phyloP scores from a whole-genome alignment of 352 stramenopile genomes.

The Phytophthora sojae region DNA sequence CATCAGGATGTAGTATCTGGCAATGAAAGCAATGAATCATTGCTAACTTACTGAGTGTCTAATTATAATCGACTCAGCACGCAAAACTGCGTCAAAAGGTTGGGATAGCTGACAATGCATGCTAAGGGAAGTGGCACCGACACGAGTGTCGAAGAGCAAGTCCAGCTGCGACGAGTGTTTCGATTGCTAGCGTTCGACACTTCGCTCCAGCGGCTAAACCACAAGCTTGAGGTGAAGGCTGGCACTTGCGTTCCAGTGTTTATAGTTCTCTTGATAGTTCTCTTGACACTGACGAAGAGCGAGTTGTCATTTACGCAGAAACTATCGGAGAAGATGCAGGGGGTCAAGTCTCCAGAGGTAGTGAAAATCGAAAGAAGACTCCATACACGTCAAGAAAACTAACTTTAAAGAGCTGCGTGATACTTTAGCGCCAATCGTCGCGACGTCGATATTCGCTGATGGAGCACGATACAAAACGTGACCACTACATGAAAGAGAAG shows the following conservation, averaged over 20 bases:
- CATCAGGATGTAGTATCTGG: no score
- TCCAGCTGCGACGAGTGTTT: slow-evolving; percentile 80
- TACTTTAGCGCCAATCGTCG: slow-evolving; percentile 21
- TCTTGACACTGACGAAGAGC: background rate
- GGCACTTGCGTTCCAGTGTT: background rate
- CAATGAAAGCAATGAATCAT: no score
- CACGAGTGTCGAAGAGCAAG: slow-evolving; percentile 76
- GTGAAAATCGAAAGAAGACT: background rate
- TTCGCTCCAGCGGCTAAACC: slow-evolving; percentile 59
- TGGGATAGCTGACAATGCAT: slow-evolving; percentile 12
- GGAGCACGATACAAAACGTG: slow-evolving; percentile 52
- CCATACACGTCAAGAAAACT: background rate
- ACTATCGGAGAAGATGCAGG: slow-evolving; percentile 49
- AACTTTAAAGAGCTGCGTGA: background rate
- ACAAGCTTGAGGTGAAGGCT: slow-evolving; percentile 66
- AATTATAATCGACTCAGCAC: background rate
- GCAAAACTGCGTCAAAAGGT: background rate
- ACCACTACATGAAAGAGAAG: slow-evolving; percentile 48
- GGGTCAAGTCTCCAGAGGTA: slow-evolving; percentile 29
- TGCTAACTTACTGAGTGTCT: no score
- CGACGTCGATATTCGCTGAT: slow-evolving; percentile 27
- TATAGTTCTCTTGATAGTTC: background rate
- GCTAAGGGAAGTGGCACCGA: slow-evolving; percentile 32
- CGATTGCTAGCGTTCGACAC: slow-evolving; percentile 74
- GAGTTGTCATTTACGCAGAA: slow-evolving; percentile 34